Evolutionary conservation across 768 basidiomycete genomes (phyloP), one percentile per base, ranked within the genome.

Genomic region (Gymnopilus dilepis): DNA sequence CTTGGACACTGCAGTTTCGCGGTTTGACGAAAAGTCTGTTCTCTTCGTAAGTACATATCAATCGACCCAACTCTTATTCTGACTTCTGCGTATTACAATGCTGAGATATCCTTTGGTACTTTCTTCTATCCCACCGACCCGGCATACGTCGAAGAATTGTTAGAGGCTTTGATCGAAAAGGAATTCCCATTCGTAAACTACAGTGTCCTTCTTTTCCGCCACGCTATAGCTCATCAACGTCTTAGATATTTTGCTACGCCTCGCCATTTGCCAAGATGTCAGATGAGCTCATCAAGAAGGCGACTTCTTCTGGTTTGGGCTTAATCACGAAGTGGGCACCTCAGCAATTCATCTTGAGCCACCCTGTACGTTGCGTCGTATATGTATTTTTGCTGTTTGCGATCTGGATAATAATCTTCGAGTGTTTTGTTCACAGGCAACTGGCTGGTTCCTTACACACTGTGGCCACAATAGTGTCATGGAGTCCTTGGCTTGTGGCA

Each of bases 391-490:
- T 9, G 34, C 9, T 15, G 15, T 37, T 8, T 37, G 12, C 33
- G 33, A 34, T 34, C 33, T 6, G 12, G 33, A 6, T 12, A 34
- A 34, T 34, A 34, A 34, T 34, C 9, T 37, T 11, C 15, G 34
- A 17, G 5, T 12, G 6, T 6, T 7, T 17, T 30, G 6, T 48
- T 47, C 6, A 15, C 24, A 60, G 59, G 59, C 59, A 31, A 55
- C 59, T 2, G 59, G 59, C 9, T 60, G 59, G 59, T 60, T 60
- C 52, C 31, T 58, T 17, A 34, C 57, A 11, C 57, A 58, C n/a
- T 47, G 43, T 13, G 57, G 57, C 2, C 57, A 58, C 42, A 60
- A 60, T 22, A 38, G 59, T 33, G 41, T 60, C n/a, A 47, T 54
- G 52, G 59, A 60, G 37, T 42, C 59, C 22, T 41, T 60, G n/a